Conservation (phyloP, 805 yeast genomes). For the Kregervanrija delftensis region DNA sequence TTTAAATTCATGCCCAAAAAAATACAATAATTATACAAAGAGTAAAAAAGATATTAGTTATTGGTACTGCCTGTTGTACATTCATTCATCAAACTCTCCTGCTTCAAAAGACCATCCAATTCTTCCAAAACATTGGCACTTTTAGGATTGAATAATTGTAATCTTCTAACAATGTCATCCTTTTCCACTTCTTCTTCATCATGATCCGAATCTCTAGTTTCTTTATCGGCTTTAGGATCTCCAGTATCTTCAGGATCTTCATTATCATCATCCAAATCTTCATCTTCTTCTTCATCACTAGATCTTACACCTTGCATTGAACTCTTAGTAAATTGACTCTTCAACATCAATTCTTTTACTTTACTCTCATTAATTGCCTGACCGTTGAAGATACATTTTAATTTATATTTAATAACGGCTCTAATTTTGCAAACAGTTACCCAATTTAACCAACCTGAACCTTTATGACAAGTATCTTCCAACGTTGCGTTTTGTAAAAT, state of each 20-base stretch:
- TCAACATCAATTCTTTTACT: constrained; percentile 36
- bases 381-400: constrained; percentile 52
- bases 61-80: background rate
- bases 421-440: constrained; percentile 59
- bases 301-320: constrained; percentile 3
- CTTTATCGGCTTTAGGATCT: constrained; percentile 18
- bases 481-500: constrained; percentile 35
- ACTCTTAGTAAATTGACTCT: constrained; percentile 23
- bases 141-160: constrained; percentile 31
- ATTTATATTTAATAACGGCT: constrained; percentile 63
- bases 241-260: constrained; percentile 7
- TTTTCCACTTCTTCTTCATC: constrained; percentile 13
- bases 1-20: background rate
- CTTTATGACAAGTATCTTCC: constrained; percentile 41
- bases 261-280: constrained; percentile 14
- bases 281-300: constrained; percentile 24
- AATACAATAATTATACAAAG: background rate
- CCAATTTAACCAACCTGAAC: constrained; percentile 76
- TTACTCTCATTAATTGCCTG: constrained; percentile 36
- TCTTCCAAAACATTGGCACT: constrained; percentile 23
- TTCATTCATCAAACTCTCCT: constrained; percentile 17
- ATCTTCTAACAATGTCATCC: constrained; percentile 29
- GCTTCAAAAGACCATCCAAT: constrained; percentile 20
- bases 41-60: constrained; percentile 3
- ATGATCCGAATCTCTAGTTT: constrained; percentile 9